Evolutionary conservation across 73 alveolate genomes (phyloP), one percentile per base, ranked within the genome.

Genomic region (Diophrys sp.): DNA sequence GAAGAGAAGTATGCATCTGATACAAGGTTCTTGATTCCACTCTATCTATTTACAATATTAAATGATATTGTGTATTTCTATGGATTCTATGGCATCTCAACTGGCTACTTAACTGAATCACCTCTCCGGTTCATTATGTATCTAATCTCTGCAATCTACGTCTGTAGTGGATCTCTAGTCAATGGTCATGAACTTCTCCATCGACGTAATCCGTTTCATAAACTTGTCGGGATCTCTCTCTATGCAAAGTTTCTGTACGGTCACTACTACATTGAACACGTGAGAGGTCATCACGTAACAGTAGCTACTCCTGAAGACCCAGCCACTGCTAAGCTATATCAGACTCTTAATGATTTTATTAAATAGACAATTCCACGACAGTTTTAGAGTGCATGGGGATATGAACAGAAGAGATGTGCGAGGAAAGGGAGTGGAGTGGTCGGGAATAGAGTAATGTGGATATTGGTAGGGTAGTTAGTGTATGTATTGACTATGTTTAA

Each of bases 221-320:
- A 73, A 67, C 26, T 87, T 2, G 14, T 87, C 56, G 98, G 98
- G 26, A 91, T 93, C 5, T 11, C 82, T 26, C 69, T 92, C 28
- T 78, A 75, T 29, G 79, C 91, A 11, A 90, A 92, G 73, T 86
- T 77, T 74, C 67, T 90, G 14, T 93, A 93, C 75, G 32, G 80
- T 31, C 98, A 93, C 77, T 93, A 87, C 82, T 80, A 84, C 78
- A 80, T 84, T 1, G 94, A 93, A 81, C 98, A 93, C 57, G 27
- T 88, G 30, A 30, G 69, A 57, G 94, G 96, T 30, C 98, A 93
- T 82, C 98, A 93, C 31, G 88, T 79, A 62, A 54, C 87, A 30
- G 96, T 90, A 11, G 89, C 89, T n/a, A 93, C 98, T 29, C 91
- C 92, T 0, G 77, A 82, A 28, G 98, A 93, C 73, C 94, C 98